phyloP scores from a whole-genome alignment of 2,329 filamentous ascomycete species.

The Alternaria atra region DNA sequence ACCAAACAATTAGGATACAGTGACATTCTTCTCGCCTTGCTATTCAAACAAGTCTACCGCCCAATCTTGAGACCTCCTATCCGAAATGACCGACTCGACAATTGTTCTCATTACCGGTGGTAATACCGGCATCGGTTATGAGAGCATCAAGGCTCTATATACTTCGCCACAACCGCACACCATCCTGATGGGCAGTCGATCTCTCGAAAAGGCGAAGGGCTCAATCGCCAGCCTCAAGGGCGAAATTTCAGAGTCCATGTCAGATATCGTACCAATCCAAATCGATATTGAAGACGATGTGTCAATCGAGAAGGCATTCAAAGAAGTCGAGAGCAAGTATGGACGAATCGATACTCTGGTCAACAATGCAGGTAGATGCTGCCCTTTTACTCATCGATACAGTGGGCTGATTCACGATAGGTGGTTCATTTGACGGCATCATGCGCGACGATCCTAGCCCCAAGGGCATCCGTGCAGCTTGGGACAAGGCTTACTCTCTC shows the following conservation, averaged over 20 bases:
- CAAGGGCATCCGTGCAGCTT: slow-evolving; percentile 48
- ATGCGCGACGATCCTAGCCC: slow-evolving; percentile 33
- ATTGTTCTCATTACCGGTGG: slow-evolving; percentile 69
- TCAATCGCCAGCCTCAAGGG: slow-evolving; percentile 44
- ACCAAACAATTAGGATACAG: background rate
- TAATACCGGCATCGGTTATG: slow-evolving; percentile 69
- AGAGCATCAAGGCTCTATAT: slow-evolving; percentile 65
- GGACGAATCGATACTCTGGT: slow-evolving; percentile 63
- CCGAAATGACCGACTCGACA: slow-evolving; percentile 33
- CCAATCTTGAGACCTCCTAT: background rate
- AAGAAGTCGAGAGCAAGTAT: slow-evolving; percentile 53
- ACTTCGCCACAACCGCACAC: slow-evolving; percentile 58
- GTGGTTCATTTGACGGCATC: slow-evolving; percentile 56
- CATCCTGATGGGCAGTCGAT: slow-evolving; percentile 66
- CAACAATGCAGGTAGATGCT: slow-evolving; percentile 63
- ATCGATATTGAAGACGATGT: slow-evolving; percentile 64
- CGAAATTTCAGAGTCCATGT: slow-evolving; percentile 54
- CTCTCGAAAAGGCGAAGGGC: slow-evolving; percentile 59
- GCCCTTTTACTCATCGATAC: background rate
- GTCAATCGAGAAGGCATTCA: slow-evolving; percentile 60
- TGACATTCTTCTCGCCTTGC: background rate
- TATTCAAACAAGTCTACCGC: background rate
- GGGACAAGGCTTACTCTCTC: slow-evolving; percentile 48
- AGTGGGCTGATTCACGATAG: slow-evolving; percentile 38
- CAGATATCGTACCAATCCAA: slow-evolving; percentile 58